Conservation (phyloP, 1,139 yeast genomes). For the Zygoascus sp. region DNA sequence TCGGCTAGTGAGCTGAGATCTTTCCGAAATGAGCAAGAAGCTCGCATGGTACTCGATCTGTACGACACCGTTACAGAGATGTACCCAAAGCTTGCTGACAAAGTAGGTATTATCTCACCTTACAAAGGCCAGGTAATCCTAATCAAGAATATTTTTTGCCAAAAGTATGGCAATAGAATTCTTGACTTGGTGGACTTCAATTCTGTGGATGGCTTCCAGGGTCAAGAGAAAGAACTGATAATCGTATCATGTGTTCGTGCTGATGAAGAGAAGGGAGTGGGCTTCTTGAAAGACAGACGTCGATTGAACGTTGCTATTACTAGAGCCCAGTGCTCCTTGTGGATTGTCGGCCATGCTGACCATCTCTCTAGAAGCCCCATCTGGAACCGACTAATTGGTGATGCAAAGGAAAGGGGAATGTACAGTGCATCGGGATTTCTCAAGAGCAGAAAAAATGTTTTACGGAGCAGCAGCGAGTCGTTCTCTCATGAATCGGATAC, state of each 20-base stretch:
- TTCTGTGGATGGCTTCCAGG: constrained; percentile 97
- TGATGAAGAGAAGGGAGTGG: constrained; percentile 58
- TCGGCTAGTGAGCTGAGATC: constrained; percentile 58
- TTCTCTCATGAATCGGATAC: too few relatives aligned
- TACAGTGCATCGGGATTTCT: constrained; percentile 37
- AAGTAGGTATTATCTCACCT: constrained; percentile 89
- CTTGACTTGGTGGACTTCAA: constrained; percentile 74
- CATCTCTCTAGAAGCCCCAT: constrained; percentile 52
- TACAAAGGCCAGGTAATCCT: constrained; percentile 79
- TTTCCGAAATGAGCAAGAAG: constrained; percentile 65
- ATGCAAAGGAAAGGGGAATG: constrained; percentile 53
- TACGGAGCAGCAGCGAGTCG: background rate
- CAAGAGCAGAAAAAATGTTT: constrained; percentile 6
- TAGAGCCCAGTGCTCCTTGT: constrained; percentile 85
- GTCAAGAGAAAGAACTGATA: constrained; percentile 93
- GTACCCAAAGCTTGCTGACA: constrained; percentile 27
- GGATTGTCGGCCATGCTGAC: constrained; percentile 73
- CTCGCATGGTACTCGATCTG: constrained; percentile 64
- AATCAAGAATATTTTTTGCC: constrained; percentile 53
- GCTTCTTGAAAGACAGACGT: constrained; percentile 81
- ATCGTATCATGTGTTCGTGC: constrained; percentile 95
- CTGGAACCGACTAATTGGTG: constrained; percentile 62
- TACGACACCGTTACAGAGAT: constrained; percentile 43
- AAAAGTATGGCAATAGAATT: constrained; percentile 59
- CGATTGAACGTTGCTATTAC: constrained; percentile 96